These are phyloP conservation scores for Scedosporium boydii DNA, from an alignment of 2,329 filamentous ascomycete species.

Conservation along the genomic window DNA sequence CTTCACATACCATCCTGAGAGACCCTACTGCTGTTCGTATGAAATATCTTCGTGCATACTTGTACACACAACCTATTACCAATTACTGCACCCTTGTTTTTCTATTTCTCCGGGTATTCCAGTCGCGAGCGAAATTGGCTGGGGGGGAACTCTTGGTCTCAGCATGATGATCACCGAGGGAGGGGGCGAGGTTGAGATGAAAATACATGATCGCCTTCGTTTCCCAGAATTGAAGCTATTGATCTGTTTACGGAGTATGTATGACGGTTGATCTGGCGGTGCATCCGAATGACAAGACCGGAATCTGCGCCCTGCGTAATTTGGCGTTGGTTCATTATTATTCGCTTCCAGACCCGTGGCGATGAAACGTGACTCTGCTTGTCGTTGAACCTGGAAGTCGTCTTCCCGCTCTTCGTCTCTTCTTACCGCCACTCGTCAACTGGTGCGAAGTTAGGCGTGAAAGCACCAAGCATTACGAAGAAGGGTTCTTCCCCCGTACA, in stretches of 20 bases:
- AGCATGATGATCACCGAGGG: neutral
- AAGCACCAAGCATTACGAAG: too few species aligned
- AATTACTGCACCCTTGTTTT: too few species aligned
- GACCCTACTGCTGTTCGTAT: too few species aligned
- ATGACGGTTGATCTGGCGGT: neutral
- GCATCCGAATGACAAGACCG: neutral
- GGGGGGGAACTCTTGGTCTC: too few species aligned
- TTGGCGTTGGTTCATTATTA: neutral
- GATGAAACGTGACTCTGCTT: neutral
- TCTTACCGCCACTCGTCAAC: neutral
- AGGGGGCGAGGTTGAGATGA: neutral
- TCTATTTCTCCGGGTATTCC: too few species aligned
- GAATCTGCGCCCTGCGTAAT: neutral
- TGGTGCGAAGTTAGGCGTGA: too few species aligned
- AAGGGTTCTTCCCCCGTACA: too few species aligned
- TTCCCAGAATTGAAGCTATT: neutral
- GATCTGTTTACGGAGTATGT: neutral
- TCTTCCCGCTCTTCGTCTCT: neutral
- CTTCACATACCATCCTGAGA: too few species aligned
- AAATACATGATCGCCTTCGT: neutral
- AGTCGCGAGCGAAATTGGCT: too few species aligned
- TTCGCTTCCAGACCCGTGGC: neutral
- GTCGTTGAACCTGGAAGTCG: neutral
- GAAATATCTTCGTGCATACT: too few species aligned
- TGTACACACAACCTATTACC: too few species aligned